Evolutionary conservation across 2,329 filamentous ascomycete species (phyloP), one percentile per base, ranked within the genome.

Genomic region (Colletotrichum sublineola): DNA sequence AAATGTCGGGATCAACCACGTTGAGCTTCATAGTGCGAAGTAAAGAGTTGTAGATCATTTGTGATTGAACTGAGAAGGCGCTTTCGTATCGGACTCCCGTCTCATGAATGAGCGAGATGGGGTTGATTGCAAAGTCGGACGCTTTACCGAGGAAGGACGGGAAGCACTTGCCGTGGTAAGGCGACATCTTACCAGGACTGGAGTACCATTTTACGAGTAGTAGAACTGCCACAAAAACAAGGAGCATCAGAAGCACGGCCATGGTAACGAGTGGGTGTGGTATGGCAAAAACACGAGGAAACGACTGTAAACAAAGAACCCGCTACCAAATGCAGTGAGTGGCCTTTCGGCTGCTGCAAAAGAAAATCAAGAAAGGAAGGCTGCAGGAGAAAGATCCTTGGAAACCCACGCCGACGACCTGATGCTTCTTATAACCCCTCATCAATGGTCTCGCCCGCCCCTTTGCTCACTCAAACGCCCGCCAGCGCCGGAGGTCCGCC

Each of bases 81-180:
- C 73, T 60, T 6, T 70, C 69, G 50, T 63, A 73, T 31, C 67
- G 66, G 14, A 29, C 38, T 9, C 64, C 70, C 15, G 67, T 69
- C 20, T 31, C 63, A 8, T 62, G 52, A 42, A 75, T 63, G 58
- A 74, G 48, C 11, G 55, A 67, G 24, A 67, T 57, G 11, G 70
- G 67, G 8, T 63, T 65, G 24, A 33, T 24, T 24, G 67, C 71
- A 56, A 52, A 53, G 7, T 68, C 57, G 52, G 56, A 29, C 18
- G 67, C 58, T 36, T 67, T 52, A n/a, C 40, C 50, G 6, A 70
- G 63, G 42, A 76, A 76, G 2, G 63, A 69, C 15, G 75, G 73
- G 31, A 73, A 75, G 42, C 72, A 64, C 14, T 74, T 68, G 33
- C 74, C 73, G 9, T 75, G 58, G 60, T 72, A 75, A 18, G 46